phyloP scores from a whole-genome alignment of 1,139 yeast genomes.

The Casaregolazyma suthepensis region DNA sequence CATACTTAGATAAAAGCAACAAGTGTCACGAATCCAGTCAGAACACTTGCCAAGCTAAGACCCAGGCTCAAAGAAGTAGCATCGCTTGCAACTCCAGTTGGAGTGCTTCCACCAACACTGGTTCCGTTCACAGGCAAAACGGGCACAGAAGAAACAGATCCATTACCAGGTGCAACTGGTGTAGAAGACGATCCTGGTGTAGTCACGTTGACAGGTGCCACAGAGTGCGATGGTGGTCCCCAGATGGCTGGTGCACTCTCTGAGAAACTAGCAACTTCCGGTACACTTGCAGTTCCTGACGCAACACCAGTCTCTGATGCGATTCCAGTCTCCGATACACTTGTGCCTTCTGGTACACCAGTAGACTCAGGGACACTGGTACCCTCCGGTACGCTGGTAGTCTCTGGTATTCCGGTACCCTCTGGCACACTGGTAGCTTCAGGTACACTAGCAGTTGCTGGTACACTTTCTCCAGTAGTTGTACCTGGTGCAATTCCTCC shows the following conservation, averaged over 20 bases:
- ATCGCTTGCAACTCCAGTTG: neutral
- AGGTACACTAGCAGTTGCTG: neutral
- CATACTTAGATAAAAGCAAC: neutral
- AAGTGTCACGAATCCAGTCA: neutral
- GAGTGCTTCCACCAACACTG: neutral
- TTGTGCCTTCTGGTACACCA: neutral
- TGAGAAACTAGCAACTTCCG: neutral
- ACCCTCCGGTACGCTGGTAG: neutral
- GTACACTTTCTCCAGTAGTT: neutral
- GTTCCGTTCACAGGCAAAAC: neutral
- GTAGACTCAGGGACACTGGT: neutral
- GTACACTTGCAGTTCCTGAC: no score
- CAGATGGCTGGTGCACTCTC: neutral
- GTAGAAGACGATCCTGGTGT: conserved; percentile 1
- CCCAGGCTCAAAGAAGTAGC: neutral
- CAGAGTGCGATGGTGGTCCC: conserved; percentile 1
- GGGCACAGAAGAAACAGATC: neutral
- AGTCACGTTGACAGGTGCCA: neutral
- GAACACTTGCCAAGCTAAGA: neutral
- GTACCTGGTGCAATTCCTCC: neutral
- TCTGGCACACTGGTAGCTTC: neutral
- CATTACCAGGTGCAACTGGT: neutral
- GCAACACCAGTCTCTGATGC: no score
- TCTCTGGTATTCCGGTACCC: neutral
- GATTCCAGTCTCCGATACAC: no score